Conservation (phyloP, 148 eudicot genomes). For the Fallopia convolvulus region DNA sequence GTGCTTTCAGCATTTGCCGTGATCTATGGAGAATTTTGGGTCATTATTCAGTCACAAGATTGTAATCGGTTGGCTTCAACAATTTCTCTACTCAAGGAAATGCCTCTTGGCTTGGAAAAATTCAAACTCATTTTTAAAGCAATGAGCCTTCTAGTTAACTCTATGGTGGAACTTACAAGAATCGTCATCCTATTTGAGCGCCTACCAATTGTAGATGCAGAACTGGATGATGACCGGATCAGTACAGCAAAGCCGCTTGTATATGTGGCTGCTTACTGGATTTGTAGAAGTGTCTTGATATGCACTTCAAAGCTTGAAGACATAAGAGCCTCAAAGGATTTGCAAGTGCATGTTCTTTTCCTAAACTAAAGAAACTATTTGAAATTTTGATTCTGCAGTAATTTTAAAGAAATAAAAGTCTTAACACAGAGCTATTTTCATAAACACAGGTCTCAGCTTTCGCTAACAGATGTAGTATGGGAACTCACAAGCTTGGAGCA, state of each 20-base stretch:
- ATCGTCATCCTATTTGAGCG: conserved; percentile 32
- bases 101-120: conserved; percentile 18
- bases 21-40: conserved; percentile 50
- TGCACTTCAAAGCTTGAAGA: conserved; percentile 42
- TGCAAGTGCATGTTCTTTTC: conserved; percentile 69
- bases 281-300: conserved; percentile 41
- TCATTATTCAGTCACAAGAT: conserved; percentile 31
- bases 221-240: conserved; percentile 26
- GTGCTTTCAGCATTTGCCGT: conserved; percentile 45
- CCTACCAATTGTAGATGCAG: conserved; percentile 28
- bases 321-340: conserved; percentile 32
- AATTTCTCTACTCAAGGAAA: conserved; percentile 37
- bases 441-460: conserved; percentile 26
- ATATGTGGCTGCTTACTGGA: conserved; percentile 56
- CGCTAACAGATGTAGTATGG: conserved; percentile 34
- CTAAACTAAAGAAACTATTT: conserved; percentile 13
- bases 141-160: conserved; percentile 23
- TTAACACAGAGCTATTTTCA: conserved; percentile 17
- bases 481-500: conserved; percentile 38
- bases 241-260: conserved; percentile 27
- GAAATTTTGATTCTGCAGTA: background rate
- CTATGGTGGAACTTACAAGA: conserved; percentile 34
- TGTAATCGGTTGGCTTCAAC: conserved; percentile 42
- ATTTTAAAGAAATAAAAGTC: background rate
- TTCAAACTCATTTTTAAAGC: conserved; percentile 33